Base-by-base conservation (phyloP, 192 early-diverging fungal species). In the Umbelopsis sp. region DNA sequence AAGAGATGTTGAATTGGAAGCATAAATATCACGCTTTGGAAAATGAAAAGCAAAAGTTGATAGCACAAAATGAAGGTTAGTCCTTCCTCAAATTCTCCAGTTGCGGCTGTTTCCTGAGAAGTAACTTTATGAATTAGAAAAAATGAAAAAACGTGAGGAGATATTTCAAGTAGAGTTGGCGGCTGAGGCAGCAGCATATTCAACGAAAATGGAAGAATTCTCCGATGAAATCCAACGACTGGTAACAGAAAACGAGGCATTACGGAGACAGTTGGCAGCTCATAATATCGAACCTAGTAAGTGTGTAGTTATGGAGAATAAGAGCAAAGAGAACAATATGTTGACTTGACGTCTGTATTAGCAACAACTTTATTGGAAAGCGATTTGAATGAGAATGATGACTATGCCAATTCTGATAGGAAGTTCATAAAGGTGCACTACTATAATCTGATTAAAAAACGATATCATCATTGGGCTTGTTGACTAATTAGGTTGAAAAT, bases 1-100 rank as follows among this genome's bases (percentile, higher is more conserved):
- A 61, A 25, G 55, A 61, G 25, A 61, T 61, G 55, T 35, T 61
- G 11, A 30, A 61, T 35, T 61, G 55, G 55, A 61, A 61, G 55
- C 55, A 61, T 18, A 61, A 61, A 61, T 61, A 35, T 16, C 55
- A 61, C 25, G 55, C 55, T 61, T 5, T 61, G 16, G 55, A 61
- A n/a, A 61, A 61, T 18, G 55, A 61, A 37, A 33, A 22, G 4
- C 25, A 61, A 12, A 61, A 61, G 13, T 30, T 35, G 18, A 30
- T 18, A 3, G 0, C 18, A 4, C 55, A 61, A n/a, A 25, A 10
- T 1, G 55, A 61, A 61, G 55, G 55, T 61, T 35, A 3, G 25
- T 6, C 13, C 27, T 35, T 33, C 37, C 6, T 41, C 37, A 41
- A 41, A 10, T 41, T 41, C 2, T 41, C 37, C 6, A 41, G 2